phyloP scores from a whole-genome alignment of 169 alveolate species.

The Cystoisospora suis region DNA sequence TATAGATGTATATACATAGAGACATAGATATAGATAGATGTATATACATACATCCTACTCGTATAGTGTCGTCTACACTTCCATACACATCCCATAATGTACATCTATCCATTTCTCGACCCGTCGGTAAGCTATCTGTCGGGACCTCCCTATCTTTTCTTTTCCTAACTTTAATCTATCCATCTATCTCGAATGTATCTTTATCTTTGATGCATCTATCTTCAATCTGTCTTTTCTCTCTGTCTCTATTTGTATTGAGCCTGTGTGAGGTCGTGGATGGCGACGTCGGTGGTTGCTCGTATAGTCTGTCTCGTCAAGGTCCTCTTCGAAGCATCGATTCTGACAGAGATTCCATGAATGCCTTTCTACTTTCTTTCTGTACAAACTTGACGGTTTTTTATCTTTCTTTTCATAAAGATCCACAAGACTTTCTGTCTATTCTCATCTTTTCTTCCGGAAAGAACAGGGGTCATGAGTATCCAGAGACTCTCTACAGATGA shows the following conservation, averaged over 20 bases:
- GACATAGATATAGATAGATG: neutral
- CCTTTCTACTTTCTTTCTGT: too few relatives aligned
- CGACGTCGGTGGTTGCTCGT: neutral
- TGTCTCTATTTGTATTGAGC: neutral
- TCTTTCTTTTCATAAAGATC: too few relatives aligned
- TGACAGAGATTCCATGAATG: neutral
- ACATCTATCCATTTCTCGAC: neutral
- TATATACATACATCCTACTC: neutral
- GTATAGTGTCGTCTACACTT: neutral
- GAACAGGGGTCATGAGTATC: too few relatives aligned
- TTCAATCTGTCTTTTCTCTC: neutral
- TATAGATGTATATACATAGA: neutral
- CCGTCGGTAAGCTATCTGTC: neutral
- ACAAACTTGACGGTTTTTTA: too few relatives aligned
- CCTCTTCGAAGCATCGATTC: neutral
- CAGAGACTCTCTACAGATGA: too few relatives aligned
- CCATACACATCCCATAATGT: neutral
- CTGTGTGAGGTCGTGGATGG: neutral
- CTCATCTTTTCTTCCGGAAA: too few relatives aligned
- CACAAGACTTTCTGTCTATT: too few relatives aligned
- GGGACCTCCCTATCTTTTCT: neutral
- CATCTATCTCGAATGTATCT: neutral
- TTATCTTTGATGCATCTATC: neutral
- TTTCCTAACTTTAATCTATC: neutral
- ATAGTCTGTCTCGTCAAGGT: neutral